Conservation (phyloP, 164 flowering plant genomes). For the Echeveria elegans region DNA sequence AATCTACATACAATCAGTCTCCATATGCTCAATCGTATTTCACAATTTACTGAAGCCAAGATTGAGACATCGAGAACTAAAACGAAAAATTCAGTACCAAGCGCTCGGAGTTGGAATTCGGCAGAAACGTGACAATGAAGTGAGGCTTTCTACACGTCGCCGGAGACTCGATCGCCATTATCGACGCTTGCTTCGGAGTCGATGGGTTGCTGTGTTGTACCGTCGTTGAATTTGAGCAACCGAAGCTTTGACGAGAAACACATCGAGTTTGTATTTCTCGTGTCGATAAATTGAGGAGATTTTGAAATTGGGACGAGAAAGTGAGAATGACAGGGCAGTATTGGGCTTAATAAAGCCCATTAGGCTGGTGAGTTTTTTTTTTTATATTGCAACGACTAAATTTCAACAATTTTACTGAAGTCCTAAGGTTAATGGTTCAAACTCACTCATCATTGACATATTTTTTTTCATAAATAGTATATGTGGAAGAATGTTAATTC, state of each 20-base stretch:
- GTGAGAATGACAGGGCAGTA: neutral
- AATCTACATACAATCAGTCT: neutral
- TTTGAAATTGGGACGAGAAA: neutral
- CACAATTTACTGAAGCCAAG: neutral
- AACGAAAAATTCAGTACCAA: constrained; percentile 18
- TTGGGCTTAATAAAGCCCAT: too few species aligned
- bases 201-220: too few species aligned
- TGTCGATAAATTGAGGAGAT: neutral
- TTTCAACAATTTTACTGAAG: too few species aligned
- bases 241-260: neutral
- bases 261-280: neutral
- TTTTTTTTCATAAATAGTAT: too few species aligned
- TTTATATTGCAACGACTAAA: too few species aligned
- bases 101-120: constrained; percentile 15
- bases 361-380: too few species aligned
- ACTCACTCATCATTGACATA: too few species aligned
- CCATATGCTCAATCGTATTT: neutral
- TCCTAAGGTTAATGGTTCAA: too few species aligned
- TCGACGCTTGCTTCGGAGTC: neutral
- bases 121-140: constrained; percentile 23
- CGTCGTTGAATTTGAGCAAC: too few species aligned
- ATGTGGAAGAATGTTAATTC: too few species aligned
- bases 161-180: constrained; percentile 9
- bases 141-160: constrained; percentile 17
- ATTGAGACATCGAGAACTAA: neutral